These are phyloP conservation scores for Pestalotiopsis sp. DNA, from an alignment of 2,329 filamentous ascomycete genomes.

Conservation along the genomic window DNA sequence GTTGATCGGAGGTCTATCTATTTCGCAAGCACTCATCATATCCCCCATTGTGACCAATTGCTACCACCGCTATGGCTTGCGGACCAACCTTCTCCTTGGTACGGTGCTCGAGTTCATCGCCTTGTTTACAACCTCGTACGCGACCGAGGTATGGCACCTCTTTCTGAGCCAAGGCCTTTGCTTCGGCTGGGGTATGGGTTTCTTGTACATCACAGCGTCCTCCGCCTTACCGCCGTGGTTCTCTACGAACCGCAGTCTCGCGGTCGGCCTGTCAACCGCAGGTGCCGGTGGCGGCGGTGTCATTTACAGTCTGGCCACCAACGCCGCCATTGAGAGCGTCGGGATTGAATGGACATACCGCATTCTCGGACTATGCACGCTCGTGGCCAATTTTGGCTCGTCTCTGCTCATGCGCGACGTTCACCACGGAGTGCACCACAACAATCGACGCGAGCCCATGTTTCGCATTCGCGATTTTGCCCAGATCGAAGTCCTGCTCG, in stretches of 20 bases:
- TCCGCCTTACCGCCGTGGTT: conserved; percentile 66
- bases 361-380: conserved; percentile 56
- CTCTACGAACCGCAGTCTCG: conserved; percentile 54
- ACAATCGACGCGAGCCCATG: conserved; percentile 53
- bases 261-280: conserved; percentile 60
- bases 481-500: conserved; percentile 54
- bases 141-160: conserved; percentile 58
- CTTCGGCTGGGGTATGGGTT: conserved; percentile 63
- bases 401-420: conserved; percentile 55
- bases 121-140: conserved; percentile 55
- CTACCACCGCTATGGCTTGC: conserved; percentile 31
- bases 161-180: conserved; percentile 61
- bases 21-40: conserved; percentile 42
- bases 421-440: conserved; percentile 48
- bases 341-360: conserved; percentile 64
- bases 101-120: conserved; percentile 52
- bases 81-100: conserved; percentile 48
- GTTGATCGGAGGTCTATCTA: conserved; percentile 59
- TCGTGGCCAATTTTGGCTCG: conserved; percentile 53
- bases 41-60: conserved; percentile 39
- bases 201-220: conserved; percentile 57
- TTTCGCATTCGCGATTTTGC: conserved; percentile 54
- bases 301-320: conserved; percentile 58
- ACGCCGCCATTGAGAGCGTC: conserved; percentile 57
- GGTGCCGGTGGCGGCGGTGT: conserved; percentile 63